phyloP scores from a whole-genome alignment of 768 basidiomycete genomes.

The Tremella mesenterica region DNA sequence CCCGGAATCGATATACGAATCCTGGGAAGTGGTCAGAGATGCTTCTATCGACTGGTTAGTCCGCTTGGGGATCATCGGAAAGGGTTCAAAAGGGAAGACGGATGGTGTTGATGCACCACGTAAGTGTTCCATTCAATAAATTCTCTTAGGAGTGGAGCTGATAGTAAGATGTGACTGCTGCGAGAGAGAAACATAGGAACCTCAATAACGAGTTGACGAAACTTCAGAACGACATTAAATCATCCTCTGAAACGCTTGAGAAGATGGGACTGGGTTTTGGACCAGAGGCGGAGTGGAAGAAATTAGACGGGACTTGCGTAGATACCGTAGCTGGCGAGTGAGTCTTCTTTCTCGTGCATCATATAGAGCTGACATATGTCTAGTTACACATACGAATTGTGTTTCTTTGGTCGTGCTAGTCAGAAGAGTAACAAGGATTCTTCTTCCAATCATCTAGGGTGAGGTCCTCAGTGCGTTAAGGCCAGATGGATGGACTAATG shows the following conservation, averaged over 20 bases:
- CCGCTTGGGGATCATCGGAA: constrained; percentile 54
- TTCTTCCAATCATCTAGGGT: constrained; percentile 72
- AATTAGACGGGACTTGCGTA: constrained; percentile 72
- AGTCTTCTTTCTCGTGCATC: constrained; percentile 37
- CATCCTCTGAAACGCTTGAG: constrained; percentile 51
- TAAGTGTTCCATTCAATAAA: neutral
- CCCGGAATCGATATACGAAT: constrained; percentile 67
- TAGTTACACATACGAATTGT: constrained; percentile 90
- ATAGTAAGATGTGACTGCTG: constrained; percentile 40
- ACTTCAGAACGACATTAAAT: constrained; percentile 50
- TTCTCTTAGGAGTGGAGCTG: neutral
- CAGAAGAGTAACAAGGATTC: constrained; percentile 83
- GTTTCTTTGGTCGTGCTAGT: constrained; percentile 76
- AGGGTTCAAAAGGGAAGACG: constrained; percentile 9
- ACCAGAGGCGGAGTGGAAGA: constrained; percentile 85
- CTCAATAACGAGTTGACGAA: constrained; percentile 54
- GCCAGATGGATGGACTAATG: constrained; percentile 4
- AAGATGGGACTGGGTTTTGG: constrained; percentile 66
- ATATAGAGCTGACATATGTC: neutral
- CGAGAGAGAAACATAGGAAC: constrained; percentile 37
- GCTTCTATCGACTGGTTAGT: constrained; percentile 57
- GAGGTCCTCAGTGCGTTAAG: constrained; percentile 32
- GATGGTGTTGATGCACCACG: constrained; percentile 7
- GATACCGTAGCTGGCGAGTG: constrained; percentile 81
- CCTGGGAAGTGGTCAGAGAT: constrained; percentile 62